These are phyloP conservation scores for Cyberlindnera sargentensis DNA, from an alignment of 805 yeast genomes.

Conservation along the genomic window DNA sequence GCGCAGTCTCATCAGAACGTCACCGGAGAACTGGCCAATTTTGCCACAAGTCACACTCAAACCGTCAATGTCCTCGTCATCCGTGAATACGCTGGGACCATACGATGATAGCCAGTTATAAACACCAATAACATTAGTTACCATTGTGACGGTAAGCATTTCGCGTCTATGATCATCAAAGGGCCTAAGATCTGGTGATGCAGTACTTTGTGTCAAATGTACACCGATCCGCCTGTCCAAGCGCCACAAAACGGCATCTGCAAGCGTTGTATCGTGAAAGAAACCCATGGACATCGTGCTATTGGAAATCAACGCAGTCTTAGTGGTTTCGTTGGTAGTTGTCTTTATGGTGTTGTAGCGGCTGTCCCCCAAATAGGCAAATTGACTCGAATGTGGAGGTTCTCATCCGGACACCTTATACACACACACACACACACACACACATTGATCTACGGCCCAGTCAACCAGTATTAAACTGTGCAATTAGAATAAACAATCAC, in stretches of 20 bases:
- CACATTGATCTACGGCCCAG: too few relatives aligned
- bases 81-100: background rate
- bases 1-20: background rate
- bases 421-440: too few relatives aligned
- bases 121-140: background rate
- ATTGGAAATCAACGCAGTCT: too few relatives aligned
- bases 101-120: background rate
- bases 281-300: background rate
- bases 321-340: background rate
- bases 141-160: background rate
- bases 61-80: background rate
- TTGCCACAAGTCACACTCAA: background rate
- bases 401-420: background rate
- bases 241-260: constrained; percentile 1
- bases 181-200: too few relatives aligned
- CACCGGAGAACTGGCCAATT: constrained; percentile 3
- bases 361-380: background rate
- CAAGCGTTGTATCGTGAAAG: constrained; percentile 1
- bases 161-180: background rate
- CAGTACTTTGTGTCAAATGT: too few relatives aligned
- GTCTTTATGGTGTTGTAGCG: background rate
- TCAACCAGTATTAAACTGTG: too few relatives aligned
- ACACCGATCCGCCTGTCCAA: background rate
- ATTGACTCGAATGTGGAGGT: background rate
- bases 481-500: too few relatives aligned